Conservation (phyloP, 345 rosid species). For the Brassica cretica region DNA sequence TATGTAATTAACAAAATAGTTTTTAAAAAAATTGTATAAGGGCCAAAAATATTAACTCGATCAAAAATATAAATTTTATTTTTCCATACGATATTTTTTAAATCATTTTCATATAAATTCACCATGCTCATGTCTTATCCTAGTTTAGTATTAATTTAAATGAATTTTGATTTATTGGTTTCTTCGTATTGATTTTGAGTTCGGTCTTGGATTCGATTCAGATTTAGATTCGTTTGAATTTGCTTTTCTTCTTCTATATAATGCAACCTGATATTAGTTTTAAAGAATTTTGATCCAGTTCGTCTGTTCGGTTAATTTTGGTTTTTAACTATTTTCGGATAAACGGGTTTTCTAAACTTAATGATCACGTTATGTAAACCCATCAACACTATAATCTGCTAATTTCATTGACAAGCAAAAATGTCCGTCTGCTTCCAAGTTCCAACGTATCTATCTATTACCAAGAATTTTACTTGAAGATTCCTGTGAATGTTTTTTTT, state of each 20-base stretch:
- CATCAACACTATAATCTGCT: background rate
- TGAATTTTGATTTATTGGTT: background rate
- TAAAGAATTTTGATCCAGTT: background rate
- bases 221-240: background rate
- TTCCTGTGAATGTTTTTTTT: constrained; percentile 28
- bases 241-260: background rate
- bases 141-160: background rate
- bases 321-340: background rate
- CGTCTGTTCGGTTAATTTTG: background rate
- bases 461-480: constrained; percentile 19
- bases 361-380: background rate
- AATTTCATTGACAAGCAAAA: constrained; percentile 10
- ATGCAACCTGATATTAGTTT: background rate
- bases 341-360: background rate
- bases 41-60: too few species aligned
- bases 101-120: too few species aligned
- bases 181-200: background rate
- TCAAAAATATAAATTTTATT: too few species aligned
- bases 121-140: too few species aligned
- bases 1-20: too few species aligned
- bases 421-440: constrained; percentile 17
- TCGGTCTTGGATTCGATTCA: background rate
- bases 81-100: too few species aligned
- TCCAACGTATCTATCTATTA: constrained; percentile 28
- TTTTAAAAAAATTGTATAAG: too few species aligned